phyloP scores from a whole-genome alignment of 208 protist species.

The Naegleria lovaniensis region DNA sequence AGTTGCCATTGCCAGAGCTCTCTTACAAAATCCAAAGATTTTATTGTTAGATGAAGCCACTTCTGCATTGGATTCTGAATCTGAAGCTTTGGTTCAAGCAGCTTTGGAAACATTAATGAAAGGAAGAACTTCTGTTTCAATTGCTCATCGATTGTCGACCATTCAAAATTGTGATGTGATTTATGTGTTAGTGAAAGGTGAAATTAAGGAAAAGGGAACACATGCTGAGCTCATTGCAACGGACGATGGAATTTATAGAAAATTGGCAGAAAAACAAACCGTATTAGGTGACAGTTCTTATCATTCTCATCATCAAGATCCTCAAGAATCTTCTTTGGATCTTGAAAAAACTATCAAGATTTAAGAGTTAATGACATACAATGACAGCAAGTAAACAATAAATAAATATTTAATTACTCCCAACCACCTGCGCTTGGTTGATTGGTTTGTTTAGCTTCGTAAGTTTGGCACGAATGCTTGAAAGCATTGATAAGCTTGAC shows the following conservation, averaged over 20 bases:
- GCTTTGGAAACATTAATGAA: slow-evolving; percentile 22
- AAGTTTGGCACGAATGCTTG: slow-evolving; percentile 34
- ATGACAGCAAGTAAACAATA: background rate
- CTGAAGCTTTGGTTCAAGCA: slow-evolving; percentile 13
- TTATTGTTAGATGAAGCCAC: slow-evolving; percentile 61
- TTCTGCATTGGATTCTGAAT: slow-evolving; percentile 48
- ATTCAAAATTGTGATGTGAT: slow-evolving; percentile 48
- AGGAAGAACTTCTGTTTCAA: slow-evolving; percentile 3
- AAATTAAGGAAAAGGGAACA: slow-evolving; percentile 45
- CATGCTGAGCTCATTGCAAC: slow-evolving; percentile 41
- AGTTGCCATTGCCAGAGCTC: slow-evolving; percentile 59
- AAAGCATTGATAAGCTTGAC: slow-evolving; percentile 41
- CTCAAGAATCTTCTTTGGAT: too few species aligned
- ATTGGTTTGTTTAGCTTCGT: background rate
- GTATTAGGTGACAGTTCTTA: too few species aligned
- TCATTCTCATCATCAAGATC: too few species aligned
- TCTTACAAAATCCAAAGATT: slow-evolving; percentile 57
- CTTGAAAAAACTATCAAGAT: too few species aligned
- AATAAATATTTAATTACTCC: background rate
- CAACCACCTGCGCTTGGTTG: background rate
- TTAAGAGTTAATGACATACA: too few species aligned
- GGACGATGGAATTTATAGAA: slow-evolving; percentile 22
- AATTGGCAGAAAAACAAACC: slow-evolving; percentile 18
- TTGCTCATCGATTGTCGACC: slow-evolving; percentile 52
- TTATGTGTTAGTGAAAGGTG: slow-evolving; percentile 48